Base-by-base conservation (phyloP, 2,329 filamentous ascomycete genomes). In the Fusarium transvaalense region DNA sequence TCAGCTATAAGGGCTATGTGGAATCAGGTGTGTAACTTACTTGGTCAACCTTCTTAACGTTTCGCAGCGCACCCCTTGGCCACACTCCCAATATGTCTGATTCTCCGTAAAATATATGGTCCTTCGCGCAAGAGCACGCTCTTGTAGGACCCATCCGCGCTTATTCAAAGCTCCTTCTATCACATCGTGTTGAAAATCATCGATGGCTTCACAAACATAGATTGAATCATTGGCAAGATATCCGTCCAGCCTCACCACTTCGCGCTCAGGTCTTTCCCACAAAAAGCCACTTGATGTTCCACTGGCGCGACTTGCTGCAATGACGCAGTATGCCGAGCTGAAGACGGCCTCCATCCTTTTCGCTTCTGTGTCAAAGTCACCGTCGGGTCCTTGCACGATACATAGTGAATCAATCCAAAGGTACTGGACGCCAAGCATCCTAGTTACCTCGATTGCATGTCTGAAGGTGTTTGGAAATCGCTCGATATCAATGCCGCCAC, bases 81-180 rank as follows among this genome's bases (percentile, higher is more conserved):
- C 69, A 5, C 70, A 72, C 14, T 72, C 69, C 57, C 56, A 72
- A 6, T 72, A 72, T 0, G 51, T 55, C 21, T 71, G 69, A 1
- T 32, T 64, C n/a, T 66, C 27, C 0, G 69, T 59, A n/a, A 70
- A 72, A 17, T 66, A 66, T 6, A 72, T 64, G 1, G 69, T 72
- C 6, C 70, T 60, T 10, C 56, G 41, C 4, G 70, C 59, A 1
- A 72, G 59, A 6, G 66, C 66, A 3, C 66, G 47, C 6, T 65
- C 62, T 25, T 65, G 62, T 1, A 65, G 13, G 0, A 59, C 60
- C 62, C 62, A 65, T 9, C 60, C 62, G 0, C 62, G 38, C 6
- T 37, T 53, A 12, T 65, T 64, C 3, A 65, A 15, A 3, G 48
- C 19, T n/a, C 68, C 56, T 46, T 66, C 48, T 31, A 56, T 55